Evolutionary conservation across 2,329 filamentous ascomycete species (phyloP).

Genomic region (Xylariaceae sp.): DNA sequence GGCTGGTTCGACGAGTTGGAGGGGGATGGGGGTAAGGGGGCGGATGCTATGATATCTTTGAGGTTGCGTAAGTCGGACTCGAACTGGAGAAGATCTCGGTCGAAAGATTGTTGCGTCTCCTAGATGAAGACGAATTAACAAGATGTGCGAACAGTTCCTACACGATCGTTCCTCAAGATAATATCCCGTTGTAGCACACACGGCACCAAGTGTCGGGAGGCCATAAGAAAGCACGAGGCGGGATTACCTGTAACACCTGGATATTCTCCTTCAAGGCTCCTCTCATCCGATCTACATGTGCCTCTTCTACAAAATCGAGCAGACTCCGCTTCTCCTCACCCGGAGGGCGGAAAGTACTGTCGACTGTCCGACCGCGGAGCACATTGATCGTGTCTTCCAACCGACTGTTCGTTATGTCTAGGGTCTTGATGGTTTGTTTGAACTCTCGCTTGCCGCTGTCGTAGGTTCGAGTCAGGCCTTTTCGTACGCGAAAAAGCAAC

Average conservation of each 20-base stretch:
- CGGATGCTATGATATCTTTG: conserved; percentile 49
- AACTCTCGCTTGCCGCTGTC: conserved; percentile 56
- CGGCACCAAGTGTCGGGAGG: background rate
- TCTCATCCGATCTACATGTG: conserved; percentile 60
- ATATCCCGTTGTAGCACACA: background rate
- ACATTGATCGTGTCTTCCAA: conserved; percentile 62
- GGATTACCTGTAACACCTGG: conserved; percentile 58
- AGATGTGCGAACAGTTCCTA: background rate
- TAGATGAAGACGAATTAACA: conserved; percentile 29
- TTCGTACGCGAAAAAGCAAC: conserved; percentile 47
- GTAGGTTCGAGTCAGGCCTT: conserved; percentile 50
- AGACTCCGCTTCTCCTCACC: conserved; percentile 57
- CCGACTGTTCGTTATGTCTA: conserved; percentile 61
- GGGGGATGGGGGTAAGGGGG: conserved; percentile 33
- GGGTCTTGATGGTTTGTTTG: conserved; percentile 53
- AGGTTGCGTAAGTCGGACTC: conserved; percentile 67
- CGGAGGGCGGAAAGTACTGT: conserved; percentile 55
- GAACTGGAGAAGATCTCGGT: conserved; percentile 68
- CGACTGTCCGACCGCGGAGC: conserved; percentile 59
- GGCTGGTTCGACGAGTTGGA: conserved; percentile 36
- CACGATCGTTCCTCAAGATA: background rate
- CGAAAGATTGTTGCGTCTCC: conserved; percentile 65
- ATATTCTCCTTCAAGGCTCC: conserved; percentile 66
- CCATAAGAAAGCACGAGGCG: background rate
- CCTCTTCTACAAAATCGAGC: conserved; percentile 72